Base-by-base conservation (phyloP, 768 basidiomycete species). In the Boletus rubropictus region DNA sequence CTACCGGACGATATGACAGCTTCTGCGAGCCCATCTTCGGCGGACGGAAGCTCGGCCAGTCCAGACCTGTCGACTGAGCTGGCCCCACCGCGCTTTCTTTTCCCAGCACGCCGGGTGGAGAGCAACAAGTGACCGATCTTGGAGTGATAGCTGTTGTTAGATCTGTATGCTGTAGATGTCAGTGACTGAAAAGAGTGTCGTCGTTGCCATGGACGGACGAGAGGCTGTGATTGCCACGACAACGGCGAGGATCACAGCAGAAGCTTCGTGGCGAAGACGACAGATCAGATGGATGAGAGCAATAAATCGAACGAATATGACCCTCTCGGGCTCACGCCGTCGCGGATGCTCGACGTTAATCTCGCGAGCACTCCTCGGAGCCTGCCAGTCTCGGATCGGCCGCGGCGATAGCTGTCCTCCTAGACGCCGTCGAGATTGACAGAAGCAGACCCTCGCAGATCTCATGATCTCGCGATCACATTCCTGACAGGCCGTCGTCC, bases 341-440 rank as follows among this genome's bases (percentile, higher is more conserved):
- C n/a, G n/a, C n/a, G n/a, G n/a, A n/a, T n/a, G 24, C 24, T 31
- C 31, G 53, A 60, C 43, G 57, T 62, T 62, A 60, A 60, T 60
- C 59, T 48, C 46, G 50, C 36, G 27, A n/a, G 48, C 34, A 53
- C 58, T 61, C 61, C 61, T 63, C 61, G 61, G 62, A 56, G 49
- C 22, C 33, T 39, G 37, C 43, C 21, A 50, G 27, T 12, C 28
- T 17, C 27, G 59, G 57, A 59, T 59, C 54, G 41, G 39, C 60
- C 59, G 59, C 60, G 59, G 59, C 38, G 57, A 62, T 60, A 60
- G 31, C 50, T 39, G 34, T 1, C 25, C 25, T 27, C 25, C 41
- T 46, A 50, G 58, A 54, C 50, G 46, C 52, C 44, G 50, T 56
- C 49, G 38, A 50, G 57, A 59, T 53, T 56, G 60, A 51, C 59